Evolutionary conservation across 1,284 basidiomycete genomes (phyloP).

Genomic region (Puccinia horiana): DNA sequence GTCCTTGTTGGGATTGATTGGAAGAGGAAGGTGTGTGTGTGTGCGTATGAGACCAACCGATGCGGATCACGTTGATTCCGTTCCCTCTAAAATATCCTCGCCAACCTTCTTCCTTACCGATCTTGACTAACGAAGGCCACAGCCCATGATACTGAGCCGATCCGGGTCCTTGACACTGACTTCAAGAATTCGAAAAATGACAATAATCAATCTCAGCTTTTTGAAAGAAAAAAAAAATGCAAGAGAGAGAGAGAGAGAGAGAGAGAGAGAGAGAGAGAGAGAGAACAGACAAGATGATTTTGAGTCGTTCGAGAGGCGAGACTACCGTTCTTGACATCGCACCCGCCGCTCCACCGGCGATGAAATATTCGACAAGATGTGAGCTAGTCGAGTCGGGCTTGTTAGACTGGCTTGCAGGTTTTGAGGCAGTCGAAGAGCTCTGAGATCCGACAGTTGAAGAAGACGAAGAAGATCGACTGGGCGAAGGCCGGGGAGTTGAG

Average conservation of each 20-base stretch:
- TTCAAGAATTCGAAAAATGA: neutral
- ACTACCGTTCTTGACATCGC: conserved; percentile 82
- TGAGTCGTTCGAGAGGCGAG: conserved; percentile 83
- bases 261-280: neutral
- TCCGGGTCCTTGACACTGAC: conserved; percentile 50
- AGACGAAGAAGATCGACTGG: neutral
- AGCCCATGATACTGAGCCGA: conserved; percentile 33
- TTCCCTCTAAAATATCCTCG: conserved; percentile 80
- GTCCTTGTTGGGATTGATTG: neutral
- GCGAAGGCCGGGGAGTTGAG: neutral
- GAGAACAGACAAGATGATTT: conserved; percentile 82
- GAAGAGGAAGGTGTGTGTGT: neutral
- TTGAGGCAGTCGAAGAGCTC: too few relatives aligned
- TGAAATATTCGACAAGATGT: conserved; percentile 68
- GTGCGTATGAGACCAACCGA: conserved; percentile 62
- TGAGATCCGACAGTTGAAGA: neutral
- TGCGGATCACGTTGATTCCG: conserved; percentile 88
- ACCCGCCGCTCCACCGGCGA: conserved; percentile 69
- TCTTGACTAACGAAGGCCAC: conserved; percentile 62
- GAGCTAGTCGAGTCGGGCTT: conserved; percentile 7
- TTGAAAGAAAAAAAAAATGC: neutral
- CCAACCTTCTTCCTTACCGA: conserved; percentile 92
- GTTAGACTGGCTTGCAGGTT: neutral
- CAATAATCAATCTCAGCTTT: neutral
- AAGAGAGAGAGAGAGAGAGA: conserved; percentile 51